Evolutionary conservation across 2,329 filamentous ascomycete species (phyloP), one percentile per base, ranked within the genome.

Genomic region (Botryotinia convoluta): DNA sequence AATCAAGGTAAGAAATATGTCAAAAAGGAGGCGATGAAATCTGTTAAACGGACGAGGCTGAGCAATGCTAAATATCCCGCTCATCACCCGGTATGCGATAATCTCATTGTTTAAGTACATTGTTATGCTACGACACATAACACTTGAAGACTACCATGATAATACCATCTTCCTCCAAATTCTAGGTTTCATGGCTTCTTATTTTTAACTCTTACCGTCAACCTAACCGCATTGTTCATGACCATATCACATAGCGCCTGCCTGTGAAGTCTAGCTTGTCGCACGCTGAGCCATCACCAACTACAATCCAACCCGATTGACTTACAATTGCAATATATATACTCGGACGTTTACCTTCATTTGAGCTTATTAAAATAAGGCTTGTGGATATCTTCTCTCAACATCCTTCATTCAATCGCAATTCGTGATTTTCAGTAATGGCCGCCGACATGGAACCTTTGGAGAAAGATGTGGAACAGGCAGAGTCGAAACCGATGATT

Each of bases 401-500:
- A 22, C 29, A 32, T 16, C n/a, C 6, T 22, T n/a, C 35, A 42
- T 42, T 29, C 26, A 29, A 29, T 42, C 37, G n/a, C 26, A 29
- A 18, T 20, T 63, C 5, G 37, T 22, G 18, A 6, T 5, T 29
- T 7, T 20, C 63, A 48, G 54, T 26, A 37, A 76, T 73, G 69
- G 60, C 35, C n/a, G 61, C 35, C 35, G 48, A 68, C 37, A 60
- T 61, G 37, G 74, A 74, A 10, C 37, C 63, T 39, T 42, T 65
- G 16, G 75, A 77, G 60, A 72, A 73, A 68, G 79, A 80, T 75
- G 64, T 80, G 22, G 79, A 80, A 74, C 77, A 75, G 75, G 76
- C 73, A 60, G 74, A 74, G 63, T 65, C 67, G 29, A 73, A 73
- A 39, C 65, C 77, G 22, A 68, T 77, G 62, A 60, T 74, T 54